phyloP scores from a whole-genome alignment of 495 filamentous ascomycete species.

The Xylaria longipes region DNA sequence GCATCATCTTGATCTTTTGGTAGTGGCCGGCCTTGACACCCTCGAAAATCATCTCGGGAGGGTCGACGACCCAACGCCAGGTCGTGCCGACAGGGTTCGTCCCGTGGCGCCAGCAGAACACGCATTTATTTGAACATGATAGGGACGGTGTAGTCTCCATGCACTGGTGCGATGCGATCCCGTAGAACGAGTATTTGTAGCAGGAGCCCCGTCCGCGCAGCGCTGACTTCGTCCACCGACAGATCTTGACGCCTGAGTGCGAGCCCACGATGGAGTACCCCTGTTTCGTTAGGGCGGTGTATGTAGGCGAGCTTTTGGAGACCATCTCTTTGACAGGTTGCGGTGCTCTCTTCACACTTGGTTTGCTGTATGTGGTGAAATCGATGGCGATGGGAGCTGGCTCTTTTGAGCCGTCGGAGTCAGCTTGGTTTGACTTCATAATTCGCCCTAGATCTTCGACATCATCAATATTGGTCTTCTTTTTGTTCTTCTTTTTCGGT shows the following conservation, averaged over 20 bases:
- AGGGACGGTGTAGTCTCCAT: conserved; percentile 97
- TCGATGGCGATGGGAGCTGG: conserved; percentile 75
- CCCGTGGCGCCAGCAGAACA: conserved; percentile 98
- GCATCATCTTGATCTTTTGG: conserved; percentile 96
- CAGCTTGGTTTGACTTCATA: conserved; percentile 55
- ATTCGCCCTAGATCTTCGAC: conserved; percentile 82
- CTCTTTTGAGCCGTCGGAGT: conserved; percentile 42
- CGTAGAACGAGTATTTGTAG: conserved; percentile 97
- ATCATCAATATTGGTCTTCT: conserved; percentile 64
- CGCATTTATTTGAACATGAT: conserved; percentile 96
- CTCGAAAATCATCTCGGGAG: conserved; percentile 83
- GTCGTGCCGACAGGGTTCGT: conserved; percentile 96
- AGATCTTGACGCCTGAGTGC: conserved; percentile 96
- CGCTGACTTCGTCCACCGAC: conserved; percentile 97
- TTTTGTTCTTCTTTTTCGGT: conserved; percentile 47
- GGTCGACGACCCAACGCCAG: conserved; percentile 95
- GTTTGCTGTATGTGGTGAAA: conserved; percentile 72
- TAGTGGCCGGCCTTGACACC: conserved; percentile 93
- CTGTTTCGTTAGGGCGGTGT: conserved; percentile 89
- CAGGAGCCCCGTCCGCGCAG: conserved; percentile 94
- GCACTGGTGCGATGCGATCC: conserved; percentile 92
- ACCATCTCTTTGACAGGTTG: conserved; percentile 85
- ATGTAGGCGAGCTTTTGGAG: conserved; percentile 84
- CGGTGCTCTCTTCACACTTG: conserved; percentile 53
- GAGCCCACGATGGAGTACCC: conserved; percentile 94